Evolutionary conservation across 371 early-diverging fungal species (phyloP), one percentile per base, ranked within the genome.

Genomic region (Rhizopus arrhizus): DNA sequence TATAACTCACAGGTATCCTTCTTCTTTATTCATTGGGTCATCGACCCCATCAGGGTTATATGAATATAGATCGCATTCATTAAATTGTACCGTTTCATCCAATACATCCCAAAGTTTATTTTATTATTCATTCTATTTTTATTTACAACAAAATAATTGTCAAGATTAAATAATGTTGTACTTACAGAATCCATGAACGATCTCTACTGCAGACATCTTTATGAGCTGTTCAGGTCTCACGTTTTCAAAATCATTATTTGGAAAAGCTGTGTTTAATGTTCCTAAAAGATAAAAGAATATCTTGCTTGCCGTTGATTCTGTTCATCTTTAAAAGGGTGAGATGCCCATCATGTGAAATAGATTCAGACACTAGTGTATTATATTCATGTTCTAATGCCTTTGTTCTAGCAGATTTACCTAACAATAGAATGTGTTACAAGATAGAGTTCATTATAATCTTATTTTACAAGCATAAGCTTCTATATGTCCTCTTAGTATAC

Each of bases 171-270:
- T 33, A 95, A 77, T 0, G 94, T 92, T 3, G 90, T 88, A 72
- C 91, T 92, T 60, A 95, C 89, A 28, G 86, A 86, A 64, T 92
- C 91, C 69, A 89, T 86, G 0, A 89, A 89, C 92, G 46, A 89
- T 71, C 38, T 82, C 78, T 5, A 88, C 61, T 0, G 89, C 83
- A 0, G 91, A 89, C 42, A 92, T 83, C 57, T 90, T 91, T 35
- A 79, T 75, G 64, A 96, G 95, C 53, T 91, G 88, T 50, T 95
- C 95, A 7, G 95, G 94, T 56, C 88, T 87, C 11, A 92, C 79
- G 53, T 92, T 92, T 57, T 93, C 92, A 77, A 96, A 97, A 70
- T 95, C 97, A 65, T 95, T 91, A 61, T 97, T 95, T 3, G 97
- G 96, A 63, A 90, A 97, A 3, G 93, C 89, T 5, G 94, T 91